Conservation (phyloP, 768 basidiomycete species). For the Kwoniella dejecticola region DNA sequence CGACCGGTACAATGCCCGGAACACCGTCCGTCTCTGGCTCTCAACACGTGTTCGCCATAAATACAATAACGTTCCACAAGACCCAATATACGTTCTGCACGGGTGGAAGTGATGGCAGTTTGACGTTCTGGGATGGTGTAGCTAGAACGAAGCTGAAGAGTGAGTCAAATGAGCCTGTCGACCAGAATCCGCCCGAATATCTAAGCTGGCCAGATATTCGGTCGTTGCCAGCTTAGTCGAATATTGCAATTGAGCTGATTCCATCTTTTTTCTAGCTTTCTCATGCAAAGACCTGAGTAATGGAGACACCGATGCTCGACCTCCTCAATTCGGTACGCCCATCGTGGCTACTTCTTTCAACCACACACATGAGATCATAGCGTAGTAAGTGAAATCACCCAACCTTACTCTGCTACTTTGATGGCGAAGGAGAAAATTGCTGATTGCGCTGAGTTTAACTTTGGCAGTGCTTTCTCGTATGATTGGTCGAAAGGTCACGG, state of each 20-base stretch:
- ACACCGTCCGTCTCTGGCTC: slow-evolving; percentile 65
- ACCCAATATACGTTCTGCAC: slow-evolving; percentile 83
- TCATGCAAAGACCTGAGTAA: slow-evolving; percentile 51
- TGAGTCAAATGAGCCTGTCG: slow-evolving; percentile 62
- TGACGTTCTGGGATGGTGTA: slow-evolving; percentile 57
- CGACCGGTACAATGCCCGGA: slow-evolving; percentile 29
- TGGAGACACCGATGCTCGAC: slow-evolving; percentile 45
- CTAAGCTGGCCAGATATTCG: background rate
- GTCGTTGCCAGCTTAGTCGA: slow-evolving; percentile 29
- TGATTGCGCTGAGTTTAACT: background rate
- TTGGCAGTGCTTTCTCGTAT: slow-evolving; percentile 69
- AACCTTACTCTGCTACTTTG: background rate
- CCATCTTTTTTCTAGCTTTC: slow-evolving; percentile 33
- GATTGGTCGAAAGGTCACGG: slow-evolving; percentile 93
- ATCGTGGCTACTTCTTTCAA: slow-evolving; percentile 82
- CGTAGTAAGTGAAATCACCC: slow-evolving; percentile 66
- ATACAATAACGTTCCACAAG: slow-evolving; percentile 82
- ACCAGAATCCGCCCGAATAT: background rate
- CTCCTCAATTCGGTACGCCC: slow-evolving; percentile 59
- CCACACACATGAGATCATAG: slow-evolving; percentile 82
- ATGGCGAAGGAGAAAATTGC: background rate
- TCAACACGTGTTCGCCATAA: slow-evolving; percentile 76
- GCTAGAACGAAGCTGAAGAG: slow-evolving; percentile 88
- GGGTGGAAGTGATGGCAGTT: slow-evolving; percentile 60
- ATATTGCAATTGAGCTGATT: slow-evolving; percentile 1